phyloP scores from a whole-genome alignment of 1,139 yeast species.

The Meyerozyma carpophila region DNA sequence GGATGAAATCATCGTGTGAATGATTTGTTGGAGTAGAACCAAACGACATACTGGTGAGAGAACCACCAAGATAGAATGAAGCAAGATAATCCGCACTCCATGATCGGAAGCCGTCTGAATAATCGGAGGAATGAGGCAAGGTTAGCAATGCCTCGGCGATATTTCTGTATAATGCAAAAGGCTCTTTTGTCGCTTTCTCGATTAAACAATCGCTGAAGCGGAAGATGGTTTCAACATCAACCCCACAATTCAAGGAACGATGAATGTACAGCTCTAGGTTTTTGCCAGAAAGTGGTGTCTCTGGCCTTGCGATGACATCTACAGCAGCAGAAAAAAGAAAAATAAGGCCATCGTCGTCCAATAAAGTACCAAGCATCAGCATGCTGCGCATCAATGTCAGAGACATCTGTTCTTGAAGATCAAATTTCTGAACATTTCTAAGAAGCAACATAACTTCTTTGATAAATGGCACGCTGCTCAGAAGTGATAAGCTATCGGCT shows the following conservation, averaged over 20 bases:
- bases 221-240: not conserved
- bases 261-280: not conserved
- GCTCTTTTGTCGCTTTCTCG: not conserved
- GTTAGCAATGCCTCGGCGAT: conserved; percentile 19
- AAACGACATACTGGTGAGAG: not conserved
- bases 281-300: not conserved
- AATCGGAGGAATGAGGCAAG: conserved; percentile 5
- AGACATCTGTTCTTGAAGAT: not conserved
- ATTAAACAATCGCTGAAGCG: not conserved
- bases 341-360: not conserved
- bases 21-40: not conserved
- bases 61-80: conserved; percentile 22
- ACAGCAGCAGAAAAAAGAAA: not conserved
- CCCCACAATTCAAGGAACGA: not conserved
- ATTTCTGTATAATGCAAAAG: not conserved
- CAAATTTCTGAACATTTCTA: not conserved
- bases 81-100: conserved; percentile 46
- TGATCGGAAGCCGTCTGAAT: conserved; percentile 17
- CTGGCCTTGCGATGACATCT: not conserved
- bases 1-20: not conserved
- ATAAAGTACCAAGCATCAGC: not conserved
- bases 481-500: not conserved
- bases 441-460: not conserved
- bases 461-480: not conserved
- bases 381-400: not conserved